Base-by-base conservation (phyloP, 2,329 filamentous ascomycete species). In the Fusarium fujikuroi region DNA sequence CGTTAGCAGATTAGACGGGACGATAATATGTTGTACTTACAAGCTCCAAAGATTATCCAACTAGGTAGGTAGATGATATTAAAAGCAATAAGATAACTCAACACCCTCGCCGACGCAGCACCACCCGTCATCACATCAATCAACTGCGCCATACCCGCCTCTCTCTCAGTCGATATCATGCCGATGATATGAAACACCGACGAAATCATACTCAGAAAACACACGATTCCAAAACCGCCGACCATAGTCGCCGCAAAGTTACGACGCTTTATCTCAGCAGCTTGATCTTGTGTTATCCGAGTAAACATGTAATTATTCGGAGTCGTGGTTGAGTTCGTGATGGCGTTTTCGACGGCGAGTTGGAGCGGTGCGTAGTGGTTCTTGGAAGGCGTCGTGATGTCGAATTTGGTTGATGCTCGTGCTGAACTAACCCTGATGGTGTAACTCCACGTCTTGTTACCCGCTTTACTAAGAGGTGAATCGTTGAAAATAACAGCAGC, bases 71-170 rank as follows among this genome's bases (percentile, higher is more conserved):
- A 96, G 21, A 95, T 86, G 6, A 93, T 81, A 66, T 92, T 89
- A 75, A 96, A 94, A 0, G 93, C 88, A 30, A 94, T 78, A 77
- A 95, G 92, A 70, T 93, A 90, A 0, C 93, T 90, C 9, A 94
- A 76, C 6, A 95, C 85, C 19, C 94, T 87, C 8, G 91, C 91
- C 19, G 89, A 88, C 40, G 87, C 86, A 64, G 86, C 87, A 63
- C 92, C 92, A 1, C 92, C 91, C 84, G 94, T 94, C 93, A 95
- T 96, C 44, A 93, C 92, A 81, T 97, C 94, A 50, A 97, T 89
- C 12, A 97, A 85, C 69, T 94, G 92, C 9, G 92, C 92, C 87
- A 96, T 94, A 39, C 93, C 94, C 21, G 90, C 83, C 82, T 97
- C 94, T 59, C 94, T 85, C 82, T 97, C 94, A 5, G 90, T 89